A percentile compares a stretch with the other conserved stretches of the same genome.
Evolutionary conservation across 2,329 filamentous ascomycete genomes (phyloP).

Genomic region (Stachybotrys chlorohalonatus): DNA sequence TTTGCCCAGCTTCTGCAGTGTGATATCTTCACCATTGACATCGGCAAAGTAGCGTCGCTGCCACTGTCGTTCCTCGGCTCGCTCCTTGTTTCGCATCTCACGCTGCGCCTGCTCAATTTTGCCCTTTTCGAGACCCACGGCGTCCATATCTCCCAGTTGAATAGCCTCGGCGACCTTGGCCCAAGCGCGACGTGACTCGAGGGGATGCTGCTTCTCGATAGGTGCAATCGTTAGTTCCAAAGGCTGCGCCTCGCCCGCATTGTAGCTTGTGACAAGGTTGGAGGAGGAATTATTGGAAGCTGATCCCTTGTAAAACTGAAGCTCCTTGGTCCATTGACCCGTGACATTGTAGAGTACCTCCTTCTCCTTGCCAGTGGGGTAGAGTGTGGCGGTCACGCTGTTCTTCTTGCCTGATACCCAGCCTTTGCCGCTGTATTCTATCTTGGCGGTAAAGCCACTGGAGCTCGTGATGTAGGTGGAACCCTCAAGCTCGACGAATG

Average conservation of each 20-base stretch:
- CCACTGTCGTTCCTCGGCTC: constrained; percentile 68
- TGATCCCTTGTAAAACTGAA: constrained; percentile 63
- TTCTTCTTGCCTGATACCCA: constrained; percentile 98
- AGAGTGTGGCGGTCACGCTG: constrained; percentile 68
- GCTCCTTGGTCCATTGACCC: constrained; percentile 83
- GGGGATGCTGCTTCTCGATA: constrained; percentile 71
- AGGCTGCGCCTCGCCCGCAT: constrained; percentile 45
- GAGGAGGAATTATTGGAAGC: constrained; percentile 39
- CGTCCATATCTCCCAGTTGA: constrained; percentile 73
- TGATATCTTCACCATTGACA: constrained; percentile 33
- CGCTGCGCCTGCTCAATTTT: constrained; percentile 88
- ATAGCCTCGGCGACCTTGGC: constrained; percentile 75
- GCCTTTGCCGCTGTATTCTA: constrained; percentile 88
- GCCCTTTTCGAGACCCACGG: constrained; percentile 67
- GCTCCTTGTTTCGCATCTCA: constrained; percentile 62
- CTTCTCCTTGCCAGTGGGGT: constrained; percentile 61
- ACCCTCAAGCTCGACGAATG: constrained; percentile 86
- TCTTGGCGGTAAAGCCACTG: constrained; percentile 76
- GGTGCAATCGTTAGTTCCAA: constrained; percentile 64
- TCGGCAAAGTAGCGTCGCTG: constrained; percentile 71
- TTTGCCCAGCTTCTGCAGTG: constrained; percentile 35
- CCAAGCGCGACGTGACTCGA: constrained; percentile 87
- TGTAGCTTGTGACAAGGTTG: constrained; percentile 49
- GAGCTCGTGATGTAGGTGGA: constrained; percentile 79
- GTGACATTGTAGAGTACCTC: constrained; percentile 71